A percentile compares a stretch with the other conserved stretches of the same genome.
These are phyloP conservation scores for Trichocladium uniseriatum DNA, from an alignment of 495 filamentous ascomycete genomes.

Conservation along the genomic window DNA sequence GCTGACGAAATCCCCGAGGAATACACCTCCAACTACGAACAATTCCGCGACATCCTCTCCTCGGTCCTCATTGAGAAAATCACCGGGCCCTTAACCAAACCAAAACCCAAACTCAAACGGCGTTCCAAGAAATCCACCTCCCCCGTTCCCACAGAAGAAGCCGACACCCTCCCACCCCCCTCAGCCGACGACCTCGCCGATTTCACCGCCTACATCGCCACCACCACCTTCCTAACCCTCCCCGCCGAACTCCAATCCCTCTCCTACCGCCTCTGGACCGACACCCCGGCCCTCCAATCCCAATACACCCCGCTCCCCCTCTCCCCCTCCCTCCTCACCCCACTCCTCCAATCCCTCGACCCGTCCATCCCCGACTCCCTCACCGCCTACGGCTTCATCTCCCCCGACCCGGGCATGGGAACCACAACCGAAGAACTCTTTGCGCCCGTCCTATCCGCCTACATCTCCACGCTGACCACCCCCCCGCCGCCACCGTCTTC, in stretches of 20 bases:
- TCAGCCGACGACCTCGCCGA: conserved; percentile 63
- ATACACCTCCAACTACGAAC: conserved; percentile 47
- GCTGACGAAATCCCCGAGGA: conserved; percentile 17
- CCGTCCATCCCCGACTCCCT: conserved; percentile 55
- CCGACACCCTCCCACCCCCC: conserved; percentile 14
- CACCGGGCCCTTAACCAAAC: conserved; percentile 32
- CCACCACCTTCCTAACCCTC: conserved; percentile 56
- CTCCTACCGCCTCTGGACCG: conserved; percentile 46
- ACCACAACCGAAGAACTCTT: conserved; percentile 38
- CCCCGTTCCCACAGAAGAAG: conserved; percentile 8
- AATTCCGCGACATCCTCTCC: conserved; percentile 59
- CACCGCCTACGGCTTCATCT: conserved; percentile 47
- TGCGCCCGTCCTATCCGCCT: conserved; percentile 49
- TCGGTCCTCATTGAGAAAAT: conserved; percentile 41
- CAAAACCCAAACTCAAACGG: conserved; percentile 33
- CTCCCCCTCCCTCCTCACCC: conserved; percentile 22
- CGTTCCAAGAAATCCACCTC: conserved; percentile 29
- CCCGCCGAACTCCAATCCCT: conserved; percentile 51
- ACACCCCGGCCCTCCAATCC: conserved; percentile 37
- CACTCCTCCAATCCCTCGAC: conserved; percentile 32
- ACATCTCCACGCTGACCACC: conserved; percentile 43
- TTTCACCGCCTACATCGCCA: conserved; percentile 66
- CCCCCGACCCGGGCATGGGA: conserved; percentile 20
- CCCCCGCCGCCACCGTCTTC: conserved; percentile 51
- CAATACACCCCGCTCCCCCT: conserved; percentile 40